phyloP scores from a whole-genome alignment of 805 yeast species.

The Monosporozyma unispora region DNA sequence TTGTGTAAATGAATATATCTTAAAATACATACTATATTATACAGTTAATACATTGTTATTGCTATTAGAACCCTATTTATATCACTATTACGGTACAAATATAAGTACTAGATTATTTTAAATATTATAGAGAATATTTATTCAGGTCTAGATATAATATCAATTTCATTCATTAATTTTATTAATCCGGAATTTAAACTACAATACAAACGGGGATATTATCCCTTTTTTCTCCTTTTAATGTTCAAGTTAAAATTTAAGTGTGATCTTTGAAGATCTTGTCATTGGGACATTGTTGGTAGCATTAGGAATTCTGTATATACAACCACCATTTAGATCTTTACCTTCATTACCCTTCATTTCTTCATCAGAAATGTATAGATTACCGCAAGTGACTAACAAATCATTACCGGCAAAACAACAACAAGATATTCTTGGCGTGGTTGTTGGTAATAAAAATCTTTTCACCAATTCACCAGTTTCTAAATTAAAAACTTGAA shows the following conservation, averaged over 20 bases:
- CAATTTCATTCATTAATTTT: no score
- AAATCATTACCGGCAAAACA: constrained; percentile 62
- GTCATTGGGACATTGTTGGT: neutral
- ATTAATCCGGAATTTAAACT: no score
- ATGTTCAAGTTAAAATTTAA: neutral
- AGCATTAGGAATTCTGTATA: constrained; percentile 33
- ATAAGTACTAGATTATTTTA: no score
- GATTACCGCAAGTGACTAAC: constrained; percentile 59
- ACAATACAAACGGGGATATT: no score
- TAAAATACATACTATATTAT: no score
- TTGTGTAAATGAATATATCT: neutral
- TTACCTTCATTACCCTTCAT: constrained; percentile 21
- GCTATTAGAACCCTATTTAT: no score
- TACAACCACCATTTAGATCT: constrained; percentile 52
- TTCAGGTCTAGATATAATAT: no score
- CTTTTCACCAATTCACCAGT: constrained; percentile 44
- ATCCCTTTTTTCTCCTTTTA: neutral
- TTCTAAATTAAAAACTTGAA: constrained; percentile 41
- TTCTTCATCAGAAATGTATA: constrained; percentile 22
- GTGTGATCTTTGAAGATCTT: neutral
- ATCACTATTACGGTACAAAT: no score
- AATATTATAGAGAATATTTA: no score
- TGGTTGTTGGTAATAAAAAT: constrained; percentile 47
- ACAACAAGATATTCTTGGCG: constrained; percentile 55
- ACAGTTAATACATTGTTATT: no score